phyloP scores from a whole-genome alignment of 1,284 basidiomycete genomes.

The Ceratobasidium sp. region DNA sequence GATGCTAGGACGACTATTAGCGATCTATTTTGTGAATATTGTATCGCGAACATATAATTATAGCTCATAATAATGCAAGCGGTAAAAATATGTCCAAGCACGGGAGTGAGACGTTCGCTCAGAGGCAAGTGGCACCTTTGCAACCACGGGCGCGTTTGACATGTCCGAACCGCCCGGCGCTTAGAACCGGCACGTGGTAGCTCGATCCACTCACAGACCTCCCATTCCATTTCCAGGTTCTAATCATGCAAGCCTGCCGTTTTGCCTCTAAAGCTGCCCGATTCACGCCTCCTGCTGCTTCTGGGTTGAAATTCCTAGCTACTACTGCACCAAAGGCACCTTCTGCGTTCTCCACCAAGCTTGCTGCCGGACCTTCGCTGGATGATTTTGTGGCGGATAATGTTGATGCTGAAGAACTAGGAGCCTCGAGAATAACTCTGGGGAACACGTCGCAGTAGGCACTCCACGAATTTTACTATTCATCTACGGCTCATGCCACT shows the following conservation, averaged over 20 bases:
- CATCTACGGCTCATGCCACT: background rate
- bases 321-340: constrained; percentile 42
- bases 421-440: constrained; percentile 75
- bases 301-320: constrained; percentile 7
- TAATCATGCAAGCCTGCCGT: constrained; percentile 38
- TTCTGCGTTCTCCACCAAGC: constrained; percentile 65
- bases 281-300: background rate
- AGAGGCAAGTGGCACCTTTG: no score
- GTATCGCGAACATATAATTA: no score
- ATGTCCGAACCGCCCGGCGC: constrained; percentile 5
- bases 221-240: background rate
- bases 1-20: no score
- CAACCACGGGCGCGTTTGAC: no score
- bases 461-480: constrained; percentile 15
- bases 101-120: no score
- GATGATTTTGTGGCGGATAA: constrained; percentile 87
- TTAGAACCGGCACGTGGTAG: background rate
- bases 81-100: no score
- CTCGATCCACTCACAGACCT: constrained; percentile 23
- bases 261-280: background rate
- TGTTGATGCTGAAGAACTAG: constrained; percentile 53
- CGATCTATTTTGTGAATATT: no score
- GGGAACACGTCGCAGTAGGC: constrained; percentile 83
- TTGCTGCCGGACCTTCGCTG: constrained; percentile 81
- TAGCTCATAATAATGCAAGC: no score